Base-by-base conservation (phyloP, 805 yeast species). In the Limtongozyma cylindracea region DNA sequence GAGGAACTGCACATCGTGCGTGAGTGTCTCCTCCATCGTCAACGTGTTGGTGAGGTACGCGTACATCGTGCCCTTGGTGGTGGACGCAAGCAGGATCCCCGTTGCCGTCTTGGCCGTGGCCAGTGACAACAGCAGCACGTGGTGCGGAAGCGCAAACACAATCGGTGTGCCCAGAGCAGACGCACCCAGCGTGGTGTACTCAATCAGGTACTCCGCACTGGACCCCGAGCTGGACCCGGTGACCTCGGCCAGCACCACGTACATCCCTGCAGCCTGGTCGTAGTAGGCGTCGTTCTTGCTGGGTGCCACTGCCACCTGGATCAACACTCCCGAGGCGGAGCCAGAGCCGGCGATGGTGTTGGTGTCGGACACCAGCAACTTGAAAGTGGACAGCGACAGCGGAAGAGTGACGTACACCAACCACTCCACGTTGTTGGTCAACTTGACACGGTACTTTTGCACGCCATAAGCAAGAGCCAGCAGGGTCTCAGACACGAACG, bases 261-360 rank as follows among this genome's bases (percentile, higher is more conserved):
- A 17, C 5, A 5, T 5, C 11, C 18, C 18, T n/a, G 18, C 18
- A 4, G 18, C 18, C 11, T n/a, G n/a, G 18, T 17, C 18, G 15
- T 13, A 13, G 28, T 38, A 44, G 6, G 15, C 15, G 6, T 13
- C 15, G 7, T n/a, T 11, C 5, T 10, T n/a, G 8, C 17, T 20
- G 7, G 63, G 53, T 7, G 63, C 47, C 20, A 49, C 47, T 2
- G 67, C 70, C 7, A 57, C 41, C 41, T 68, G 73, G 10, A 64
- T 37, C 19, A 59, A 45, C 17, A 59, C 53, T 6, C 15, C 15
- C 15, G 15, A 13, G 6, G 15, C 15, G 6, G 6, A 6, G 15
- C 6, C 6, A 5, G 15, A 13, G 6, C 6, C 5, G 6, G 6
- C 15, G 6, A 13, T 13, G 5, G 15, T 13, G 15, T 13, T 13